Evolutionary conservation across 1,284 basidiomycete genomes (phyloP), one percentile per base, ranked within the genome.

Genomic region (Macrocystidia cucumis): DNA sequence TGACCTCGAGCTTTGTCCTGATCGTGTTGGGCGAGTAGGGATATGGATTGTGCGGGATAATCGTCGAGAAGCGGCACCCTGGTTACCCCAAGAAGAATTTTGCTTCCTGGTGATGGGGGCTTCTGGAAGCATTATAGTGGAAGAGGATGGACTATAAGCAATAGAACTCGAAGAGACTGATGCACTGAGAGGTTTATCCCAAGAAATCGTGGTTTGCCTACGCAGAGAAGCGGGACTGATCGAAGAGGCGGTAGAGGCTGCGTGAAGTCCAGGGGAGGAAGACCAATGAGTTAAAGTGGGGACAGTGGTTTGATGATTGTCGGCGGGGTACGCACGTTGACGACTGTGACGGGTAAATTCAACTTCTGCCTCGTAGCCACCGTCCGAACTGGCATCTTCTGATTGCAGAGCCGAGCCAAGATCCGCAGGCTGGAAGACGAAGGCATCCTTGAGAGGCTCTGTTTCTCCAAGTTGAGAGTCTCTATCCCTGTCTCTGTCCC

Each of bases 1-100:
- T 1, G 91, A 95, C 18, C 95, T 83, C n/a, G 95, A 98, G 51
- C 81, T 92, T 40, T 84, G 78, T 19, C 74, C 78, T 38, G 84
- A 90, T 45, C 67, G 77, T 28, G 74, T 69, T 11, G 76, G 70
- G 29, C 78, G 77, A 34, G 73, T 62, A 39, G 79, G 76, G 39
- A 89, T 79, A 54, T 86, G 86, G 43, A 89, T 80, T 5, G 80
- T 80, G 38, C 87, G 81, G 13, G 87, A 89, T 33, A 89, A 67
- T 13, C 86, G 72, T 43, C 85, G 81, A 39, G 77, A 81, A 38
- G 72, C 63, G 32, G 76, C 54, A 37, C 67, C 69, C 29, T 73
- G 69, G 14, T 65, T 60, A 4, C 65, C 60, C 77, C 81, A 82
- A 17, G 71, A 63, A 14, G 60, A 67, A 36, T 67, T 63, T 44